A percentile compares a stretch with the other conserved stretches of the same genome.
Evolutionary conservation across 306 rosid genomes (phyloP).

Genomic region (Quercus berberidifolia): DNA sequence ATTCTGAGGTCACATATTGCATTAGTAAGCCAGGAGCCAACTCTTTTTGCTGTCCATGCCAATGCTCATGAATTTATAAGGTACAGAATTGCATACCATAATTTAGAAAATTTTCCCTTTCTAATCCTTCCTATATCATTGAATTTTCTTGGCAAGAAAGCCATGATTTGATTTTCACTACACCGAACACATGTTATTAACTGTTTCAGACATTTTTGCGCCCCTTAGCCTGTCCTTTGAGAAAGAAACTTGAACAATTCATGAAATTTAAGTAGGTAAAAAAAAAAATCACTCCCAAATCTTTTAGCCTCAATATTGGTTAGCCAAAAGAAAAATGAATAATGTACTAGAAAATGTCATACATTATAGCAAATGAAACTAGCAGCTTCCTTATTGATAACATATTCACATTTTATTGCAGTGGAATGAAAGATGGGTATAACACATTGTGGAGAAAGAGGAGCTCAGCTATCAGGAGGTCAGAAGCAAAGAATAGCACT

Average conservation of each 20-base stretch:
- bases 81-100: slow-evolving; percentile 28
- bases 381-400: not conserved
- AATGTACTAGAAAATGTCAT: too few relatives aligned
- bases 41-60: slow-evolving; percentile 73
- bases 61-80: slow-evolving; percentile 94
- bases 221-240: too few relatives aligned
- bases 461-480: slow-evolving; percentile 86
- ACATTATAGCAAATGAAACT: not conserved
- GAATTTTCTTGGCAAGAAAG: not conserved
- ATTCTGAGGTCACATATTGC: slow-evolving; percentile 75
- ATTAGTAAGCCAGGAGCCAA: slow-evolving; percentile 80
- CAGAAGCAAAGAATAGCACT: slow-evolving; percentile 88
- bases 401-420: slow-evolving; percentile 7
- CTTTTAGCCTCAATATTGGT: too few relatives aligned
- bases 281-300: too few relatives aligned
- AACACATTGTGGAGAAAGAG: slow-evolving; percentile 87
- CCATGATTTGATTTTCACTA: too few relatives aligned
- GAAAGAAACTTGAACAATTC: too few relatives aligned
- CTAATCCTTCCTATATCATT: not conserved
- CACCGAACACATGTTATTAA: too few relatives aligned
- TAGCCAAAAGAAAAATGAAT: too few relatives aligned
- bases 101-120: not conserved
- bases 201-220: too few relatives aligned
- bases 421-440: slow-evolving; percentile 86
- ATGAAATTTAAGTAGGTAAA: too few relatives aligned